Evolutionary conservation across 1,284 basidiomycete genomes (phyloP).

Genomic region (Ceratobasidium sp.): DNA sequence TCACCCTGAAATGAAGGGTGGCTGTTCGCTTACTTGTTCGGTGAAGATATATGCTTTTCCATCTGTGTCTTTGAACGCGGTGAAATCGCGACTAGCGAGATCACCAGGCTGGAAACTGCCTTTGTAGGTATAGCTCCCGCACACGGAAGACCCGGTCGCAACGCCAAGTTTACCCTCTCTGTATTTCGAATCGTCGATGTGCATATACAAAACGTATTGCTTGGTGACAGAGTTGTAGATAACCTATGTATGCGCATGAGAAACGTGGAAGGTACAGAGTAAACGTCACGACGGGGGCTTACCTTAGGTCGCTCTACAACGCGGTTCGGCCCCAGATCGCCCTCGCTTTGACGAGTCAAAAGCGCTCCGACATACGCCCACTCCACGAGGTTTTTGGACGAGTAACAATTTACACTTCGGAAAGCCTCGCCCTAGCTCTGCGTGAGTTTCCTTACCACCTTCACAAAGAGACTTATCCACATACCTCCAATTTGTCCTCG

Average conservation of each 20-base stretch:
- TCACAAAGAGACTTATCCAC: neutral
- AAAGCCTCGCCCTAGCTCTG: slow-evolving; percentile 39
- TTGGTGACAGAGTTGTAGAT: slow-evolving; percentile 41
- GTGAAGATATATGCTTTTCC: slow-evolving; percentile 46
- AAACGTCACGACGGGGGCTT: neutral
- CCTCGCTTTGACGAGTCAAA: slow-evolving; percentile 42
- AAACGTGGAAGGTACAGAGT: neutral
- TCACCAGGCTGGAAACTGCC: slow-evolving; percentile 47
- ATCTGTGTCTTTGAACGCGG: slow-evolving; percentile 47
- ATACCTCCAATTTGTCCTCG: slow-evolving; percentile 46
- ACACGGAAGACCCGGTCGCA: slow-evolving; percentile 45
- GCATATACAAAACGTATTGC: slow-evolving; percentile 49
- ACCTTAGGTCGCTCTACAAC: no score
- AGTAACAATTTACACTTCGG: slow-evolving; percentile 47
- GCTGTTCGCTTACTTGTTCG: slow-evolving; percentile 43
- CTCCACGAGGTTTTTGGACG: slow-evolving; percentile 46
- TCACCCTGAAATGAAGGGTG: neutral
- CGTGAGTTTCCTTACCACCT: neutral
- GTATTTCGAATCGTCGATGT: slow-evolving; percentile 47
- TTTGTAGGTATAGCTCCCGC: slow-evolving; percentile 45
- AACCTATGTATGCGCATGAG: slow-evolving; percentile 28
- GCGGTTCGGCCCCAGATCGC: slow-evolving; percentile 46
- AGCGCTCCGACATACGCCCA: slow-evolving; percentile 47
- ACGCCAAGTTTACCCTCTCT: slow-evolving; percentile 48
- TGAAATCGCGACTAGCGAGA: slow-evolving; percentile 47